Percentiles rank a stretch among this genome's conserved stretches.
Evolutionary conservation across 1,284 basidiomycete species (phyloP).

Genomic region (Fomitopsis schrenkii): DNA sequence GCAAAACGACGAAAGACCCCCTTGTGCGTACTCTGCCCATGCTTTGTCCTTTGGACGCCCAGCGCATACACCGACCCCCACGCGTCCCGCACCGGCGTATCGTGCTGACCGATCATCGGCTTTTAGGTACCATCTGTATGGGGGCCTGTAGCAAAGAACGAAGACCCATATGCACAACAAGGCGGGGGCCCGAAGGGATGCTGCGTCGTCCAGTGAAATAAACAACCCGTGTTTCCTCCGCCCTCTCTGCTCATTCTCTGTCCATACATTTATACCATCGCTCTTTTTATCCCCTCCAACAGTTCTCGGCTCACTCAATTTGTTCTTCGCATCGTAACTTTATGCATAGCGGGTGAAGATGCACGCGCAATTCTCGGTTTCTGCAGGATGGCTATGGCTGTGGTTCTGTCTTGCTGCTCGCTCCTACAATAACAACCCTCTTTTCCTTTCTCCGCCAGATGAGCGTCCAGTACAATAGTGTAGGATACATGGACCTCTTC

Average conservation of each 20-base stretch:
- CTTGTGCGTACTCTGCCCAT: constrained; percentile 14
- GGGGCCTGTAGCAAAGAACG: constrained; percentile 87
- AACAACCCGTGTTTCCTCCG: background rate
- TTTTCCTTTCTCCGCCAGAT: background rate
- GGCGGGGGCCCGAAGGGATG: constrained; percentile 57
- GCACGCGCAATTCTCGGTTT: background rate
- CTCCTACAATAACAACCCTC: background rate
- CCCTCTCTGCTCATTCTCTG: constrained; percentile 3
- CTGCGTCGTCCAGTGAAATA: constrained; percentile 44
- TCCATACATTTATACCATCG: constrained; percentile 23
- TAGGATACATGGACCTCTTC: background rate
- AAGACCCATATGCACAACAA: constrained; percentile 85
- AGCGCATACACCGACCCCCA: background rate
- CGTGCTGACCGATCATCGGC: background rate
- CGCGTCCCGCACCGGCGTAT: background rate
- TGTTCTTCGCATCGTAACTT: background rate
- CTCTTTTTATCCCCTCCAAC: constrained; percentile 18
- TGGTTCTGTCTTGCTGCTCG: background rate
- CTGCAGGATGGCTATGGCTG: background rate
- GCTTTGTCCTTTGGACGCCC: background rate
- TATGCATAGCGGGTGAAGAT: constrained; percentile 3
- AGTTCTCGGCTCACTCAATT: background rate
- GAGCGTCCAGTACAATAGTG: constrained; percentile 1
- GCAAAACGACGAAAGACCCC: constrained; percentile 24
- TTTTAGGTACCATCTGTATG: constrained; percentile 85